Base-by-base conservation (phyloP, 257 asterid species). In the Phtheirospermum japonicum region DNA sequence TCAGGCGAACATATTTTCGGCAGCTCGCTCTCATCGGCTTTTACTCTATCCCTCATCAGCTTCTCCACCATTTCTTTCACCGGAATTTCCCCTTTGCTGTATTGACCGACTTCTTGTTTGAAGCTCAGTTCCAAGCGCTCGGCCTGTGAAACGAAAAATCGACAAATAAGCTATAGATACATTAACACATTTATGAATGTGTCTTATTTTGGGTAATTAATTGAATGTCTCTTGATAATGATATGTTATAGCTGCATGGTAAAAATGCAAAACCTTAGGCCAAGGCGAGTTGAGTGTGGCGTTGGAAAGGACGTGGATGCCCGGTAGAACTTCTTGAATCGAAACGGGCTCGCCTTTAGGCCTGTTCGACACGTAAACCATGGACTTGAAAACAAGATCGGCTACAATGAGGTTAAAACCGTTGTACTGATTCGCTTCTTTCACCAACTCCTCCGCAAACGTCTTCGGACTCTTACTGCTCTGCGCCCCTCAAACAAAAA, bases 231-330 rank as follows among this genome's bases (percentile, higher is more conserved):
- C 1, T 1, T 1, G 28, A 23, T 23, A 23, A 3, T 23, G 3
- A 23, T n/a, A n/a, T n/a, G n/a, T n/a, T n/a, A n/a, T n/a, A n/a
- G n/a, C n/a, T n/a, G n/a, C n/a, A n/a, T n/a, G n/a, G n/a, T n/a
- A n/a, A n/a, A n/a, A n/a, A n/a, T n/a, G 28, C 28, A 33, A 5
- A 10, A 74, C 95, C 88, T 87, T 87, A 19, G 95, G 95, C 95
- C 94, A 87, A 1, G 94, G 88, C 3, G 94, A 80, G 75, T 80
- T 81, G 52, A 82, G 78, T 30, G 68, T 76, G 6, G 88, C 84
- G 60, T 87, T 87, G 54, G 95, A 66, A 46, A 80, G 83, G 33
- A 85, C 89, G 49, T 82, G 93, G n/a, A 80, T 66, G 28, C 89
- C 89, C 4, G 86, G 89, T 30, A 34, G 78, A 51, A 87, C 88